These are phyloP conservation scores for Apiospora saccharicola DNA, from an alignment of 2,329 filamentous ascomycete genomes.

Conservation along the genomic window DNA sequence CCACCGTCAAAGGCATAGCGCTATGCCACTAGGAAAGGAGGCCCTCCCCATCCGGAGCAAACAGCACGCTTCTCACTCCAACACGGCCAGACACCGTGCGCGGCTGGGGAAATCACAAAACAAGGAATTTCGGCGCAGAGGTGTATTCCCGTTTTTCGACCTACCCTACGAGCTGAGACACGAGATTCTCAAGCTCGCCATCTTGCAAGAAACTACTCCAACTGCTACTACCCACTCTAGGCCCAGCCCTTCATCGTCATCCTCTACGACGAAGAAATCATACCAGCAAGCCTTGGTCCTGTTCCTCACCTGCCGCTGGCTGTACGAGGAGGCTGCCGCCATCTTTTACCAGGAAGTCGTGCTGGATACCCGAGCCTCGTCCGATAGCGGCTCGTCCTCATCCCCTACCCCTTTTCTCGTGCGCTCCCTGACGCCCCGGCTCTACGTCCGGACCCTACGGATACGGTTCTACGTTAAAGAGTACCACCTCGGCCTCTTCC, in stretches of 20 bases:
- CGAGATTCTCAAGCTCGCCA: conserved; percentile 33
- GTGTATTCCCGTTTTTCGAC: conserved; percentile 39
- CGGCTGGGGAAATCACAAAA: conserved; percentile 12
- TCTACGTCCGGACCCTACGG: conserved; percentile 35
- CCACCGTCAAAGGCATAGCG: background rate
- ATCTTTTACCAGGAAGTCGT: conserved; percentile 38
- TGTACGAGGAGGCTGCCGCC: conserved; percentile 38
- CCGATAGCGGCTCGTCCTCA: conserved; percentile 26
- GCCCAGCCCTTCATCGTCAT: background rate
- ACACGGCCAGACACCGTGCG: background rate
- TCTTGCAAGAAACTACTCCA: conserved; percentile 28
- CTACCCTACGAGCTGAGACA: conserved; percentile 39
- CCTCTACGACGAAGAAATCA: conserved; percentile 24
- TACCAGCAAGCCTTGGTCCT: conserved; percentile 32
- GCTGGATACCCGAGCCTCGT: conserved; percentile 33
- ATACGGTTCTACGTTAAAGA: conserved; percentile 36
- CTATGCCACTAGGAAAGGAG: conserved; percentile 23
- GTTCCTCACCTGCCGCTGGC: conserved; percentile 34
- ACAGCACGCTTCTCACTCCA: conserved; percentile 23
- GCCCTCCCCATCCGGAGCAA: conserved; percentile 6
- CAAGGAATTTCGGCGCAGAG: conserved; percentile 28
- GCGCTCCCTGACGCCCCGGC: conserved; percentile 33
- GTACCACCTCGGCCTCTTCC: conserved; percentile 33
- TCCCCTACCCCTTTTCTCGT: conserved; percentile 31
- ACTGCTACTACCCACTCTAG: background rate